Conservation (phyloP, 192 early-diverging fungal species). For the Backusella australiensis region DNA sequence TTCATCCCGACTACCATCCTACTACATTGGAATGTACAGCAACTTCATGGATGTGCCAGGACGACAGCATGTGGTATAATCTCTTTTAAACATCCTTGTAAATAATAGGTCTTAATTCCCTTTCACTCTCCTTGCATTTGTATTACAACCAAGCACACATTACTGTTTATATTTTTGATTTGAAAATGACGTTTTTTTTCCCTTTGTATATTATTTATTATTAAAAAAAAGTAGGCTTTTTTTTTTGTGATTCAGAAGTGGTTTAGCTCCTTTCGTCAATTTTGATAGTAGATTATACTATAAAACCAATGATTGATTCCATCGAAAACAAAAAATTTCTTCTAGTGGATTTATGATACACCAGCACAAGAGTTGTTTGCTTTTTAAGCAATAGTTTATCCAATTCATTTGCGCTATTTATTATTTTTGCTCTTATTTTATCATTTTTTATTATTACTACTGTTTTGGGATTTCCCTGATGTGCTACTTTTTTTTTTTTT, state of each 20-base stretch:
- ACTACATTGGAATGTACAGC: background rate
- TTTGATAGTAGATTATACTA: background rate
- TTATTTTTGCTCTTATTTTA: background rate
- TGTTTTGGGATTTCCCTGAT: background rate
- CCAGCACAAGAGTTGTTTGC: background rate
- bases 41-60: background rate
- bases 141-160: constrained; percentile 2
- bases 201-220: background rate
- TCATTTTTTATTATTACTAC: background rate
- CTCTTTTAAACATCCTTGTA: constrained; percentile 2
- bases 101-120: background rate
- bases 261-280: background rate
- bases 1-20: background rate
- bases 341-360: background rate
- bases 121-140: constrained; percentile 6
- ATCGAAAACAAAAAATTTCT: background rate
- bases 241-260: background rate
- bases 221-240: background rate
- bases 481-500: background rate
- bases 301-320: background rate
- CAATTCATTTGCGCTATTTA: background rate
- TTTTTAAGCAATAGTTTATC: background rate
- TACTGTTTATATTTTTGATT: constrained; percentile 7
- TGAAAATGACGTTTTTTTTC: constrained; percentile 2
- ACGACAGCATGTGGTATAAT: background rate